A percentile compares a stretch with the other conserved stretches of the same genome.
Evolutionary conservation across 2,329 filamentous ascomycete genomes (phyloP).

Genomic region (Cryphonectria nitschkei): DNA sequence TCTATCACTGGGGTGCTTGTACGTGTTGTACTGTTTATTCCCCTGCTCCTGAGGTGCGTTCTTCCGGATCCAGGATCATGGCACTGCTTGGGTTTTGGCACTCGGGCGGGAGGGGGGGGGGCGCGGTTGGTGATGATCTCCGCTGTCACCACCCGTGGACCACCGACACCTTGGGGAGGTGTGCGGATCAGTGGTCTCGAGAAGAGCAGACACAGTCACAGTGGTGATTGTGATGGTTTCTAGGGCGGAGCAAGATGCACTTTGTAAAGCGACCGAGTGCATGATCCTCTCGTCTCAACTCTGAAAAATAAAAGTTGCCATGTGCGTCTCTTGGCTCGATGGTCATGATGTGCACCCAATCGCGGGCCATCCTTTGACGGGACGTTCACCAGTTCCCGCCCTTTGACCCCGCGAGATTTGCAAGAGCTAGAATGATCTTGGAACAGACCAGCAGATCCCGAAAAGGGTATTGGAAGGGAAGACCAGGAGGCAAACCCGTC

Average conservation of each 20-base stretch:
- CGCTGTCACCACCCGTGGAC: background rate
- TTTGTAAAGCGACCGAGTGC: background rate
- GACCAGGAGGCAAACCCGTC: background rate
- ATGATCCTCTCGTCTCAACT: background rate
- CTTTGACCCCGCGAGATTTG: background rate
- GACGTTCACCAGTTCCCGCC: background rate
- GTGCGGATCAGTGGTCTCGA: background rate
- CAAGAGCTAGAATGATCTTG: slow-evolving; percentile 9
- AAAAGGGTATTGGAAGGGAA: background rate
- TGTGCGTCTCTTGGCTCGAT: background rate
- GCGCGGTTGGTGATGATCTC: background rate
- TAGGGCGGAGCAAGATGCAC: background rate
- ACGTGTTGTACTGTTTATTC: background rate
- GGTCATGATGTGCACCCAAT: slow-evolving; percentile 5
- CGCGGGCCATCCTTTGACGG: background rate
- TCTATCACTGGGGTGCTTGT: background rate
- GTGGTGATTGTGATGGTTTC: background rate
- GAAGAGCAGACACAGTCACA: background rate
- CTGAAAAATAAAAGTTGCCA: background rate
- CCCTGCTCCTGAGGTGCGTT: background rate
- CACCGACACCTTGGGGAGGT: background rate
- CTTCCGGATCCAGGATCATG: background rate
- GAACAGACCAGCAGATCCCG: slow-evolving; percentile 13
- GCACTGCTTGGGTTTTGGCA: background rate
- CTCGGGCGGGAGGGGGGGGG: background rate